Evolutionary conservation across 176 grass and related monocot species (phyloP), one percentile per base, ranked within the genome.

Genomic region (Avena eriantha): DNA sequence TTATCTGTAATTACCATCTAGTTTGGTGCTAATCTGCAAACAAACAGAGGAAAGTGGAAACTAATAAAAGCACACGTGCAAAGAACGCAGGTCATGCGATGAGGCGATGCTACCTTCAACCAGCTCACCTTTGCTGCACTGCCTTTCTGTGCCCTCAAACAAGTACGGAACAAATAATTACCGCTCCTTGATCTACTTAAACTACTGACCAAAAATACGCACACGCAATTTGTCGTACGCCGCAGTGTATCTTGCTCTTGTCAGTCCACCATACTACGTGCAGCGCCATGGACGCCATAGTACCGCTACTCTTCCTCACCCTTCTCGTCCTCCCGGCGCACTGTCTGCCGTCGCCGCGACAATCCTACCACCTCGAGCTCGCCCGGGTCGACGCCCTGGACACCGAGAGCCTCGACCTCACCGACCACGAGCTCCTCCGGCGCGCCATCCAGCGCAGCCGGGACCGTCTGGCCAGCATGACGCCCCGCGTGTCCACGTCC

Each of bases 391-490:
- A 90, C 60, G 72, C 79, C 21, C 3, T 15, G 71, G 58, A 63
- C 56, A 33, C 71, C 10, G 54, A 36, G 17, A 85, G 56, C 80
- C 76, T 87, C 19, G 85, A 90, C 87, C 61, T 90, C 33, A 90
- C 80, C 50, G 80, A 81, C 22, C 76, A 47, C 3, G 91, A 89
- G 49, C 79, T 93, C 33, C 81, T 93, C 55, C 76, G 59, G 57
- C 78, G 73, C 24, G 85, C 88, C 49, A 69, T 93, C 53, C 76
- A 76, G 88, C 91, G 91, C 58, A 93, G 91, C 91, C 58, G 54
- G n/a, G 64, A 54, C 50, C 65, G 91, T 7, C 21, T 79, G 58
- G 79, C 78, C 47, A 41, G 71, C 57, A 31, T 83, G 5, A 51
- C 41, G 85, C 64, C 36, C 45, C 39, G 17, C 31, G 7, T 34